phyloP scores from a whole-genome alignment of 768 basidiomycete genomes.

The Omphalotus guepiniiformis region DNA sequence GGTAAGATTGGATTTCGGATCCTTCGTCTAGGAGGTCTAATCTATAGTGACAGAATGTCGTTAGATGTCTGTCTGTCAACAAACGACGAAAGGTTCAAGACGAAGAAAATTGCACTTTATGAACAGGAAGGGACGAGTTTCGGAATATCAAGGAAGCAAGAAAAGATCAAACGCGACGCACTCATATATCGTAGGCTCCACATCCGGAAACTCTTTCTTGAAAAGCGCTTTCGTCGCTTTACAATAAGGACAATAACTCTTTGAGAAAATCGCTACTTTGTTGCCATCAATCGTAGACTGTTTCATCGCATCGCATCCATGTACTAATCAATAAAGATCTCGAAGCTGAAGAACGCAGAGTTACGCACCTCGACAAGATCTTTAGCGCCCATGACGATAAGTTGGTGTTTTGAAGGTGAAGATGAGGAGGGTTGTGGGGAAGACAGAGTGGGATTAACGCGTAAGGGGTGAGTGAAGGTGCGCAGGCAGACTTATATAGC shows the following conservation, averaged over 20 bases:
- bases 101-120: no score
- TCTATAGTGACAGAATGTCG: slow-evolving; percentile 27
- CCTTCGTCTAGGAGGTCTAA: slow-evolving; percentile 60
- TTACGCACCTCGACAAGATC: slow-evolving; percentile 3
- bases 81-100: neutral
- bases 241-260: slow-evolving; percentile 54
- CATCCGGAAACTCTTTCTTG: slow-evolving; percentile 30
- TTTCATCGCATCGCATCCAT: neutral
- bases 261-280: slow-evolving; percentile 59
- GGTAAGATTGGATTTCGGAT: slow-evolving; percentile 59
- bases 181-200: slow-evolving; percentile 42
- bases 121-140: no score
- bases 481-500: no score
- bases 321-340: neutral
- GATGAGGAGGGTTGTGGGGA: neutral
- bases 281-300: slow-evolving; percentile 45
- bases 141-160: neutral
- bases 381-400: slow-evolving; percentile 3
- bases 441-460: neutral
- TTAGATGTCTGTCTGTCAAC: neutral
- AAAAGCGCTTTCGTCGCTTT: slow-evolving; percentile 45
- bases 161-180: slow-evolving; percentile 22
- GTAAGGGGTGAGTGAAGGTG: no score
- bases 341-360: neutral
- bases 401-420: neutral